A percentile compares a stretch with the other conserved stretches of the same genome.
These are phyloP conservation scores for Fusarium sacchari DNA, from an alignment of 2,329 filamentous ascomycete genomes.

Conservation along the genomic window DNA sequence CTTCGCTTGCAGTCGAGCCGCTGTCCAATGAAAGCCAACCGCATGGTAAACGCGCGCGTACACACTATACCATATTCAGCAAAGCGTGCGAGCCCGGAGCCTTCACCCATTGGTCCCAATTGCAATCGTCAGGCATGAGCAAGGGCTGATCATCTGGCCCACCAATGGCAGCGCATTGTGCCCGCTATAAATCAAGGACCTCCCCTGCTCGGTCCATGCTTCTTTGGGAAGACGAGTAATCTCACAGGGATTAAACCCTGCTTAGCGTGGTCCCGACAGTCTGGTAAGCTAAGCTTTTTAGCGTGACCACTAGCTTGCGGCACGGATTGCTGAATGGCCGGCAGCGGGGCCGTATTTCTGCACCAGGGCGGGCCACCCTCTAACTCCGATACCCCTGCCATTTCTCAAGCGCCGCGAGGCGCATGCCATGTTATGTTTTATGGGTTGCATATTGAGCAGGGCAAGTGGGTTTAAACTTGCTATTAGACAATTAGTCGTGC, in stretches of 20 bases:
- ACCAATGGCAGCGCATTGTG: conserved; percentile 33
- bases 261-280: conserved; percentile 51
- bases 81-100: conserved; percentile 36
- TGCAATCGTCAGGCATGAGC: not conserved
- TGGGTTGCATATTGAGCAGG: conserved; percentile 34
- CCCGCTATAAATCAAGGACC: conserved; percentile 5
- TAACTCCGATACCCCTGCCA: conserved; percentile 38
- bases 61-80: conserved; percentile 28
- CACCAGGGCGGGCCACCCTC: not conserved
- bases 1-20: conserved; percentile 46
- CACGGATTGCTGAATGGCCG: conserved; percentile 43
- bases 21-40: conserved; percentile 44
- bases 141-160: not conserved
- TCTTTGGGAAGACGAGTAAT: conserved; percentile 12
- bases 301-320: conserved; percentile 23
- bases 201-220: conserved; percentile 17
- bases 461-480: conserved; percentile 26
- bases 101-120: conserved; percentile 41
- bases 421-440: conserved; percentile 33
- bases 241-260: conserved; percentile 5
- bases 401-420: conserved; percentile 31
- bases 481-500: conserved; percentile 32
- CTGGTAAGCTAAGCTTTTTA: conserved; percentile 48
- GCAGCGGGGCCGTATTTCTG: conserved; percentile 34
- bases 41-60: conserved; percentile 47